Conservation (phyloP, 441 rosid species). For the Macaranga tanarius region DNA sequence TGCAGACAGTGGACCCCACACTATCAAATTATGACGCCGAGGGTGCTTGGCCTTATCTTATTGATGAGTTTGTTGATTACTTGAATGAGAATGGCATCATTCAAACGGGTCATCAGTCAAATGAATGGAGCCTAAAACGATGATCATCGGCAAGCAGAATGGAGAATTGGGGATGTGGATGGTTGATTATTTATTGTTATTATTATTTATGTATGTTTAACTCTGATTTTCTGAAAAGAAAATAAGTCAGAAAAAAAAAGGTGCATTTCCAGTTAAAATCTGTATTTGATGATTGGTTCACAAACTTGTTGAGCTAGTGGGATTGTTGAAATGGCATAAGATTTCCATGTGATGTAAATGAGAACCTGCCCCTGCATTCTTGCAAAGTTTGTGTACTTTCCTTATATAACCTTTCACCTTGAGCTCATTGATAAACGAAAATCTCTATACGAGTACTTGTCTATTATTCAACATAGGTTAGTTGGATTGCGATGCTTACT, state of each 20-base stretch:
- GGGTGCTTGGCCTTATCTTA: conserved; percentile 98
- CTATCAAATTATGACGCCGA: conserved; percentile 82
- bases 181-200: not conserved
- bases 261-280: not conserved
- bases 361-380: too few species aligned
- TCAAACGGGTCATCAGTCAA: conserved; percentile 22
- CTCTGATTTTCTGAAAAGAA: not conserved
- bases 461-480: too few species aligned
- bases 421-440: too few species aligned
- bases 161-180: not conserved
- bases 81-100: conserved; percentile 61
- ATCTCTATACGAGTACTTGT: too few species aligned
- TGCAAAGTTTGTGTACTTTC: too few species aligned
- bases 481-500: too few species aligned
- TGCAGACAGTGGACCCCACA: conserved; percentile 65
- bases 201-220: not conserved
- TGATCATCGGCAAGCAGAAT: not conserved
- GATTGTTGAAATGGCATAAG: not conserved
- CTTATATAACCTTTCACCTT: too few species aligned
- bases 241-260: not conserved
- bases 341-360: too few species aligned
- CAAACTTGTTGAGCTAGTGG: not conserved
- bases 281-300: not conserved
- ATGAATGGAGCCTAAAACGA: conserved; percentile 16
- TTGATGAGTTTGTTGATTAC: conserved; percentile 92